Evolutionary conservation across 2,329 filamentous ascomycete genomes (phyloP).

Genomic region (Fusarium solani-melongenae): DNA sequence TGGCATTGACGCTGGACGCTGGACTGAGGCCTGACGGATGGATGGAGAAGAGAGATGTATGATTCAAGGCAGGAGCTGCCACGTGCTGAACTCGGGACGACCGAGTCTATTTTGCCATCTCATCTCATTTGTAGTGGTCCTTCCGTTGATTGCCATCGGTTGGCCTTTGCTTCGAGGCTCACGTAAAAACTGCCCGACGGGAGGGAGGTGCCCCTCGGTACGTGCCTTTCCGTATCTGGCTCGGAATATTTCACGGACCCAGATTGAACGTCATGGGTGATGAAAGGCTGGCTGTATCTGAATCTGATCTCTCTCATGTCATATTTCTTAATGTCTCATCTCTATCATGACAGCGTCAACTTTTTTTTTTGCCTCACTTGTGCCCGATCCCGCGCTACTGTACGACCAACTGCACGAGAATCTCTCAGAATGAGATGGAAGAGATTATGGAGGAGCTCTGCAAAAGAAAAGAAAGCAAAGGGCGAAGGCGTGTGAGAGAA

Average conservation of each 20-base stretch:
- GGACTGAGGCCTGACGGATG: conserved; percentile 17
- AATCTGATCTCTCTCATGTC: conserved; percentile 8
- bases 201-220: neutral
- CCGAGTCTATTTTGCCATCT: conserved; percentile 16
- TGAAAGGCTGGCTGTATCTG: neutral
- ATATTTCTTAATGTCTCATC: neutral
- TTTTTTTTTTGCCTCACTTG: neutral
- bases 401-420: neutral
- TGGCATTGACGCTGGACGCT: conserved; percentile 9
- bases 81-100: conserved; percentile 25
- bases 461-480: conserved; percentile 15
- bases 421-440: neutral
- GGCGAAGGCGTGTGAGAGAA: neutral
- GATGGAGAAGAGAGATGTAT: neutral
- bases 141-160: conserved; percentile 6
- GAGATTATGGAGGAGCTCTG: neutral
- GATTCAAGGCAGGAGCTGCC: conserved; percentile 16
- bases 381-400: neutral
- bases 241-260: neutral
- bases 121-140: conserved; percentile 5
- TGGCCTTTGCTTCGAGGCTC: neutral
- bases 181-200: neutral
- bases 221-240: neutral
- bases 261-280: neutral
- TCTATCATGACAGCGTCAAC: conserved; percentile 1